Evolutionary conservation across 2,329 filamentous ascomycete genomes (phyloP).

Genomic region (Colletotrichum magnum): DNA sequence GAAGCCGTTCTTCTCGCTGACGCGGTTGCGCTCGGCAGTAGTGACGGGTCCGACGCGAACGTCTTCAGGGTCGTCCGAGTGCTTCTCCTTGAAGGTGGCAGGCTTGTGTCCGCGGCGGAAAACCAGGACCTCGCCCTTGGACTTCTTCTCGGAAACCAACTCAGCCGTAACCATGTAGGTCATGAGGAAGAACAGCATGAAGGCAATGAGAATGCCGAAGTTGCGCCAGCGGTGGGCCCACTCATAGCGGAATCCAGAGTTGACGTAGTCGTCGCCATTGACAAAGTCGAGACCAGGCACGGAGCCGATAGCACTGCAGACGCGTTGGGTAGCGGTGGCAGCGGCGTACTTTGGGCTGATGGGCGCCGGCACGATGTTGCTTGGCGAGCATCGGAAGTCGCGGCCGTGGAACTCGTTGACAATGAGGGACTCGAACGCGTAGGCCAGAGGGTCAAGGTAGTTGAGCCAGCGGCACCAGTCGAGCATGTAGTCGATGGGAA

Average conservation of each 20-base stretch:
- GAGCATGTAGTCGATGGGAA: conserved; percentile 78
- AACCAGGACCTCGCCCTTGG: conserved; percentile 82
- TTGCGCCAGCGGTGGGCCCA: conserved; percentile 77
- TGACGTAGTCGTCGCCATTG: conserved; percentile 71
- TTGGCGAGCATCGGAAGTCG: conserved; percentile 64
- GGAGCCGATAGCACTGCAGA: conserved; percentile 74
- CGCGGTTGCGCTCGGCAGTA: conserved; percentile 58
- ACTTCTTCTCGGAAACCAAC: conserved; percentile 75
- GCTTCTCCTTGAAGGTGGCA: conserved; percentile 70
- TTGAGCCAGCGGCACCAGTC: conserved; percentile 88
- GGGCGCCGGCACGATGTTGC: conserved; percentile 58
- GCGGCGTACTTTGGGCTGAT: conserved; percentile 50
- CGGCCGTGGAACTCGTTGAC: conserved; percentile 84
- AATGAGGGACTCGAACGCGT: conserved; percentile 85
- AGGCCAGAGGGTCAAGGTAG: conserved; percentile 84
- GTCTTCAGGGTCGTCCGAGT: conserved; percentile 72
- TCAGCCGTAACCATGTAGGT: conserved; percentile 77
- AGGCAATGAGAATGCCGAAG: conserved; percentile 77
- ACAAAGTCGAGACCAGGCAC: conserved; percentile 66
- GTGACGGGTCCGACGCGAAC: conserved; percentile 64
- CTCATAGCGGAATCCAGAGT: conserved; percentile 69
- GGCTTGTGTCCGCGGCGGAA: conserved; percentile 80
- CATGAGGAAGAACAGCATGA: conserved; percentile 72
- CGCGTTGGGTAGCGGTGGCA: conserved; percentile 55
- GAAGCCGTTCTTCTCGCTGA: conserved; percentile 56